phyloP scores from a whole-genome alignment of 768 basidiomycete genomes.

The Boletus edulis region DNA sequence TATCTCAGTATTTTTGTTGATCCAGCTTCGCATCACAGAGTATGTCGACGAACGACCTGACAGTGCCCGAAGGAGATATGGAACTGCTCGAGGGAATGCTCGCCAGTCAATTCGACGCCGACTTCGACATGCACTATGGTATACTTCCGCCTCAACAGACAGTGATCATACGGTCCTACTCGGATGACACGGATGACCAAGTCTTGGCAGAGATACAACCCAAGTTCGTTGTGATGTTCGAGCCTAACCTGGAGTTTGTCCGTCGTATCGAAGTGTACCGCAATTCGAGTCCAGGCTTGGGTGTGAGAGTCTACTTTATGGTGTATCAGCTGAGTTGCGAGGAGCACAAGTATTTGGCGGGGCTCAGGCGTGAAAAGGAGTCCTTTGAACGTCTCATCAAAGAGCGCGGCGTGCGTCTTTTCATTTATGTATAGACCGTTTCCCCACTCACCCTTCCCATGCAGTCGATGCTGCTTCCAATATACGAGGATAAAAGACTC shows the following conservation, averaged over 20 bases:
- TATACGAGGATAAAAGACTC: constrained; percentile 59
- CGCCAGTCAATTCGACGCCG: constrained; percentile 39
- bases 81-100: constrained; percentile 25
- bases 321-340: constrained; percentile 91
- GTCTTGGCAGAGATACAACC: constrained; percentile 85
- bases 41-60: constrained; percentile 11
- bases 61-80: constrained; percentile 19
- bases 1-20: neutral
- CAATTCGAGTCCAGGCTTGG: constrained; percentile 77
- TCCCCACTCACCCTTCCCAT: neutral
- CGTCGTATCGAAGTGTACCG: constrained; percentile 92
- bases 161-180: constrained; percentile 82
- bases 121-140: constrained; percentile 80
- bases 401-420: constrained; percentile 75
- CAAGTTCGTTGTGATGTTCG: constrained; percentile 92
- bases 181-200: constrained; percentile 90
- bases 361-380: constrained; percentile 87
- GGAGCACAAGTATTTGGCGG: constrained; percentile 92
- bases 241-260: constrained; percentile 91
- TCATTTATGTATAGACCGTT: neutral
- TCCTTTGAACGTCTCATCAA: constrained; percentile 90
- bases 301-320: constrained; percentile 92
- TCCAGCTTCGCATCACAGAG: constrained; percentile 21
- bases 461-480: constrained; percentile 88
- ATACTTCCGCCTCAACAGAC: constrained; percentile 75